Percentiles rank a stretch among this genome's conserved stretches.
These are phyloP conservation scores for Aureobasidium mangrovei DNA, from an alignment of 2,329 filamentous ascomycete species.

Conservation along the genomic window DNA sequence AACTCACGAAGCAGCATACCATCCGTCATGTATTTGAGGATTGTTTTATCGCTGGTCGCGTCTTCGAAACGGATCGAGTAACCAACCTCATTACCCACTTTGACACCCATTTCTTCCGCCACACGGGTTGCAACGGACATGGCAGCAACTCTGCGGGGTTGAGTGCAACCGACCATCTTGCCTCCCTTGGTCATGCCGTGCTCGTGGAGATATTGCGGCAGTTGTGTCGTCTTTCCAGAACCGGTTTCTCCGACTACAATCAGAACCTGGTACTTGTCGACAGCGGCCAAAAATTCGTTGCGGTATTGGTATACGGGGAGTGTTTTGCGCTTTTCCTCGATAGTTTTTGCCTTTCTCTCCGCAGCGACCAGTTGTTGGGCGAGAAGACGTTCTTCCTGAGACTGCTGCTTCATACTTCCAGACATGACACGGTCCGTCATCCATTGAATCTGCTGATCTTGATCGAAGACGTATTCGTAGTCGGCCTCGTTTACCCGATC, in stretches of 20 bases:
- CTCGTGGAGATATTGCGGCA: constrained; percentile 89
- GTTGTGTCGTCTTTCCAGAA: constrained; percentile 89
- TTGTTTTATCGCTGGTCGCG: constrained; percentile 79
- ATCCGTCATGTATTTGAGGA: constrained; percentile 94
- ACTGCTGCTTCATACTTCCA: constrained; percentile 58
- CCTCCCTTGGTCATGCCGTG: constrained; percentile 79
- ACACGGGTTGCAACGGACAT: constrained; percentile 98
- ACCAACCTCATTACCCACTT: constrained; percentile 84
- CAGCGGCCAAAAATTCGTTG: constrained; percentile 74
- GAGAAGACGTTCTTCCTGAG: constrained; percentile 68
- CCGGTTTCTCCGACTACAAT: constrained; percentile 94
- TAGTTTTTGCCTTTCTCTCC: constrained; percentile 77
- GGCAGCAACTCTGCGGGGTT: constrained; percentile 87
- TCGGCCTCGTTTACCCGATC: constrained; percentile 71
- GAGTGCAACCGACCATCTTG: constrained; percentile 83
- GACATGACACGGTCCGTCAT: constrained; percentile 63
- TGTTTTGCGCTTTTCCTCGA: constrained; percentile 84
- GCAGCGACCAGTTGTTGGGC: constrained; percentile 78
- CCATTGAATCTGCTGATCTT: constrained; percentile 80
- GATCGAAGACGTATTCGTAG: constrained; percentile 90
- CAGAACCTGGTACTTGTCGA: constrained; percentile 77
- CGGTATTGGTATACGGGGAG: constrained; percentile 84
- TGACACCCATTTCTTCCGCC: constrained; percentile 84
- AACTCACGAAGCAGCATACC: constrained; percentile 89
- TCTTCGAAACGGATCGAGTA: constrained; percentile 95